Base-by-base conservation (phyloP, 2,329 filamentous ascomycete genomes). In the Pyrenochaeta sp. region DNA sequence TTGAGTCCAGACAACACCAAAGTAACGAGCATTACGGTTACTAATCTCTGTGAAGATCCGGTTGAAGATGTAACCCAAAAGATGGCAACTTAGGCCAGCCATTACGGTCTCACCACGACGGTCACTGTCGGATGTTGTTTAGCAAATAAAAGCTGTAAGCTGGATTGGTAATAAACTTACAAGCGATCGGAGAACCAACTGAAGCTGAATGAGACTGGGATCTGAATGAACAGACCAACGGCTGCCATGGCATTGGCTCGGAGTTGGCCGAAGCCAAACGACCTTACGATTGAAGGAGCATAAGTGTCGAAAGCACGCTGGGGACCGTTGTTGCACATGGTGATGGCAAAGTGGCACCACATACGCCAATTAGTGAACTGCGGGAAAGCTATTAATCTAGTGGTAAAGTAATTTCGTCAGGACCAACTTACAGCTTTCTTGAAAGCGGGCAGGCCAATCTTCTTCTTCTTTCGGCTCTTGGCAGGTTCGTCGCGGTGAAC, bases 1-100 rank as follows among this genome's bases (percentile, higher is more conserved):
- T 55, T 82, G 79, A 0, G 78, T 82, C 77, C 77, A 81, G 15
- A 82, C 74, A 2, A 82, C 78, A 20, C 78, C 79, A 48, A 82
- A 81, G 61, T 81, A 81, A 3, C 73, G 69, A 1, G 76, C 69
- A 3, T 76, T 74, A 7, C 71, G 71, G 23, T 34, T 53, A 38
- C 36, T 35, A 13, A 52, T 40, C 41, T 55, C 52, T 0, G 78
- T 80, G 54, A 82, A 81, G 53, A 70, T 71, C 14, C 79, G 76
- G 59, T 81, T 81, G 65, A 82, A 77, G 38, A 81, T 68, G 48
- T 81, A 81, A 31, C 77, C 79, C 6, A 81, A 61, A 19, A 81
- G 53, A 42, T 81, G 55, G 17, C 44, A 71, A 41, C 62, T 72
- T 18, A 82, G 55, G 17, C 77, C 79, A 2, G 68, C 65, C 34